These are phyloP conservation scores for Ascochyta lentis DNA, from an alignment of 2,329 filamentous ascomycete species.

Conservation along the genomic window DNA sequence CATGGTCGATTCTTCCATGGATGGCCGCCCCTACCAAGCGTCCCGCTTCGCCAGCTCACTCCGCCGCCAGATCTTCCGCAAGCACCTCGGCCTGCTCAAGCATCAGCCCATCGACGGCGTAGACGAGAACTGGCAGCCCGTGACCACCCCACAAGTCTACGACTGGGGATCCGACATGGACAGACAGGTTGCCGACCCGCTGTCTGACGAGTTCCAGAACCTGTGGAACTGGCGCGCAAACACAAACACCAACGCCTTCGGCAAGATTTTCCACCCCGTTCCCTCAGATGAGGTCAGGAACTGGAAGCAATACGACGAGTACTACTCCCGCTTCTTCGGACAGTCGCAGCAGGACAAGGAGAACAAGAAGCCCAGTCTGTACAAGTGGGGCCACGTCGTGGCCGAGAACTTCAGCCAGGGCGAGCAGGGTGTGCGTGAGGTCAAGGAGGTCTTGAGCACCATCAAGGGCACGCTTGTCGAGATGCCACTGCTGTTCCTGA, in stretches of 20 bases:
- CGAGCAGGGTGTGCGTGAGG: constrained; percentile 52
- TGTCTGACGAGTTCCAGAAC: constrained; percentile 70
- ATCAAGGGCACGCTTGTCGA: constrained; percentile 73
- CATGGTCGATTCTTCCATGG: constrained; percentile 74
- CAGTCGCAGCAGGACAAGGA: constrained; percentile 51
- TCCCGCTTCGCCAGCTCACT: constrained; percentile 80
- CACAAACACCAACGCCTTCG: constrained; percentile 81
- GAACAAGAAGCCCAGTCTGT: constrained; percentile 61
- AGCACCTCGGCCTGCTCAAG: constrained; percentile 84
- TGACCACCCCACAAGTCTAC: constrained; percentile 62
- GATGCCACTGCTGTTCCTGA: constrained; percentile 89
- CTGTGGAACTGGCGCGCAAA: constrained; percentile 77
- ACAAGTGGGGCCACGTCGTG: constrained; percentile 87
- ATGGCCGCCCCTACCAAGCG: constrained; percentile 73
- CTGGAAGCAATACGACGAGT: constrained; percentile 76
- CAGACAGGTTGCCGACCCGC: constrained; percentile 72
- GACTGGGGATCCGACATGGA: constrained; percentile 58
- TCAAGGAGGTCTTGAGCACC: constrained; percentile 72
- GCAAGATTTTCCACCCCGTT: constrained; percentile 80
- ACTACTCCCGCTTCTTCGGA: constrained; percentile 71
- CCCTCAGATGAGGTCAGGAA: constrained; percentile 71
- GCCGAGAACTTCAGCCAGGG: constrained; percentile 55
- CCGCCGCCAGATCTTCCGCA: constrained; percentile 85
- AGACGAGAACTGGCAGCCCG: constrained; percentile 64
- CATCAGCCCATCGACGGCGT: constrained; percentile 72